Base-by-base conservation (phyloP, 805 yeast species). In the Ogataea pignaliae region DNA sequence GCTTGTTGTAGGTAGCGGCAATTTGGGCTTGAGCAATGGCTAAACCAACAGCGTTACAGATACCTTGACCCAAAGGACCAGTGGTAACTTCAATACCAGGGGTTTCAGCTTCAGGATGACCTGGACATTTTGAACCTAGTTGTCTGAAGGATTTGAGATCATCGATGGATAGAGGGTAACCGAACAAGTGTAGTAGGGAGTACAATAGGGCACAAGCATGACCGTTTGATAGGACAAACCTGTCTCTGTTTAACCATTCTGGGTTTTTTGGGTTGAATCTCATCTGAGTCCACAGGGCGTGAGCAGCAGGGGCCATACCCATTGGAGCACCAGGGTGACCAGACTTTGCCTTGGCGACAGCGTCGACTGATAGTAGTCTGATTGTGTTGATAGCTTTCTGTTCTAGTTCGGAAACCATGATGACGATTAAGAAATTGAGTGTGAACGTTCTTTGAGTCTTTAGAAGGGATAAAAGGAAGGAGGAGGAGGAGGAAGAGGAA, bases 311-410 rank as follows among this genome's bases (percentile, higher is more conserved):
- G 14, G 99, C 97, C 70, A 91, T 74, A 52, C 98, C 98, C 79
- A 91, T 81, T 60, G 98, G 98, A 42, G 99, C 98, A 74, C 99
- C 99, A 44, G 99, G 99, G 73, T 91, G 99, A 55, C 99, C 99
- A 48, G 96, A 85, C 71, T 91, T 85, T 60, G 97, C 91, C 70
- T 81, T 77, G 47, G 83, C 75, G 50, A 88, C 95, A 53, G 86
- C 81, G 67, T 91, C 99, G 43, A 86, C 87, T 31, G 98, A 81
- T 59, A 91, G 78, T 48, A 83, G 71, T 73, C 97, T 88, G 73
- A 91, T 86, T 57, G 98, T 88, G 75, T 78, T 75, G 69, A 91
- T 74, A 46, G 96, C 87, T 65, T 75, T 74, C 55, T 72, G 73
- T 68, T 90, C 96, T 59, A 86, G 70, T 48, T 79, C 83, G 41